These are phyloP conservation scores for Candida maltosa DNA, from an alignment of 805 yeast species.

Conservation along the genomic window DNA sequence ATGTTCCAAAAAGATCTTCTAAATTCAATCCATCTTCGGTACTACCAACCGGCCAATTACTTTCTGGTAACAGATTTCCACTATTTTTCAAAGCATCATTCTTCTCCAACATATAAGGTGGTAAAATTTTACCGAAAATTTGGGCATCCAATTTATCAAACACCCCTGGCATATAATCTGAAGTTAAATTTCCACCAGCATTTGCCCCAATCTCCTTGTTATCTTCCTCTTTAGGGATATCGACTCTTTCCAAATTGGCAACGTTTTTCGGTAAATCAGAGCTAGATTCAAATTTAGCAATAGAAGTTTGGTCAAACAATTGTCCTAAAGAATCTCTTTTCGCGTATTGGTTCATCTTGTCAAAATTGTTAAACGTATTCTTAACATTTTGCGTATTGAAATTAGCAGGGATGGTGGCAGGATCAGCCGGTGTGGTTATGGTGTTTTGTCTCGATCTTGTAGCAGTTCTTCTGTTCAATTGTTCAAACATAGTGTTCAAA, in stretches of 20 bases:
- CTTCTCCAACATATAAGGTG: constrained; percentile 72
- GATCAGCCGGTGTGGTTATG: not conserved
- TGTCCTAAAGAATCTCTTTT: constrained; percentile 4
- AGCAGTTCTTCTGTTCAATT: constrained; percentile 70
- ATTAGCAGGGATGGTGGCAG: constrained; percentile 3
- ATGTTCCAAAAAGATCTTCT: constrained; percentile 15
- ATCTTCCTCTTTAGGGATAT: constrained; percentile 1
- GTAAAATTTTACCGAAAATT: constrained; percentile 77
- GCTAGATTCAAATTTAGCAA: constrained; percentile 9
- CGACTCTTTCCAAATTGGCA: not conserved
- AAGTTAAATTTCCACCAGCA: constrained; percentile 3
- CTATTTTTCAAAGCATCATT: constrained; percentile 10
- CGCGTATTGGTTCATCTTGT: constrained; percentile 22
- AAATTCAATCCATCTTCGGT: constrained; percentile 10
- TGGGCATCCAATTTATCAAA: constrained; percentile 84
- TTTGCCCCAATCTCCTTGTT: constrained; percentile 5
- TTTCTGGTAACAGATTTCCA: not conserved
- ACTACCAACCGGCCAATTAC: no score
- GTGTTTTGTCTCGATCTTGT: constrained; percentile 23
- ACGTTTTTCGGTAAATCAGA: constrained; percentile 2
- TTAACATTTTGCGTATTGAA: constrained; percentile 17
- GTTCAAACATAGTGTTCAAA: constrained; percentile 76
- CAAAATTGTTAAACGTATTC: constrained; percentile 24
- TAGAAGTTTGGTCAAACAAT: constrained; percentile 7
- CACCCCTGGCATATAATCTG: constrained; percentile 67